phyloP scores from a whole-genome alignment of 352 stramenopile species.

The Blastocystis sp. region DNA sequence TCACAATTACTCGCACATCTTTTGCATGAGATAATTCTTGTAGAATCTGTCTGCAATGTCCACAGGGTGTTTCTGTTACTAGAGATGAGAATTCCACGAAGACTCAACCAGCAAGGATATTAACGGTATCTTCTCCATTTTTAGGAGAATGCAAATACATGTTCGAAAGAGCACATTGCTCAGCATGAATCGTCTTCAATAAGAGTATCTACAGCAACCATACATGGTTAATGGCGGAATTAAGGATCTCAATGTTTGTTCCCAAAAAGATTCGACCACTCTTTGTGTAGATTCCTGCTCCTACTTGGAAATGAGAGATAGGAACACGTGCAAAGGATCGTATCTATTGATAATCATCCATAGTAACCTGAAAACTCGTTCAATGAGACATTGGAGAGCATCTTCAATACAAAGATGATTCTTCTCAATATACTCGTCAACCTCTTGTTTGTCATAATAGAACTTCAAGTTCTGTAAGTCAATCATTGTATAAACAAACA shows the following conservation, averaged over 20 bases:
- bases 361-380: neutral
- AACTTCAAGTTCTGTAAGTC: constrained; percentile 27
- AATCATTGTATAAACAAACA: constrained; percentile 40
- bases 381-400: constrained; percentile 26
- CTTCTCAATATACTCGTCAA: neutral
- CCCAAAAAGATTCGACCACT: constrained; percentile 53
- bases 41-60: constrained; percentile 55
- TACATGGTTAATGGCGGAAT: constrained; percentile 55
- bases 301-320: constrained; percentile 47
- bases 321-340: constrained; percentile 20
- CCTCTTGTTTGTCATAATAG: constrained; percentile 28
- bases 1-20: constrained; percentile 40
- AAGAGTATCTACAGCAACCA: neutral
- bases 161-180: constrained; percentile 56
- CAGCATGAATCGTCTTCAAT: constrained; percentile 42
- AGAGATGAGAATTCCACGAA: neutral
- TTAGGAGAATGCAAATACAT: constrained; percentile 4
- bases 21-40: constrained; percentile 18
- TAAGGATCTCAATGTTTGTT: constrained; percentile 56
- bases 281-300: constrained; percentile 25
- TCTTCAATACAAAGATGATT: neutral
- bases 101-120: constrained; percentile 18
- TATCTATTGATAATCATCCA: neutral
- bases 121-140: neutral
- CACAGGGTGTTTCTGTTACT: constrained; percentile 55